phyloP scores from a whole-genome alignment of 2,329 filamentous ascomycete species.

The Botryotinia convoluta region DNA sequence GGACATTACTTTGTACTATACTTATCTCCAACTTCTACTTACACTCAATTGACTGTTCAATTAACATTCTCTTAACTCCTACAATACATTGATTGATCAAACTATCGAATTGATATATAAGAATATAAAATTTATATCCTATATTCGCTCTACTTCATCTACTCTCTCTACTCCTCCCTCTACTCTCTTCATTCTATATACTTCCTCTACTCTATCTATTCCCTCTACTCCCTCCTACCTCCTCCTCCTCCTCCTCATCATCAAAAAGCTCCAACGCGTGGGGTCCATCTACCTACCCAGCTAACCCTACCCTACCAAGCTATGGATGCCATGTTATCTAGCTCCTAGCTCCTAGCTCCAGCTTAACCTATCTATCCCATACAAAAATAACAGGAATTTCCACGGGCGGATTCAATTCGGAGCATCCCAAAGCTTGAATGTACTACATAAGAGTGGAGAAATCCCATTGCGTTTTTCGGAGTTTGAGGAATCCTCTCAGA shows the following conservation, averaged over 20 bases:
- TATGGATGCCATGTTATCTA: slow-evolving; percentile 5
- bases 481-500: neutral
- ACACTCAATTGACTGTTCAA: no score
- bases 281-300: neutral
- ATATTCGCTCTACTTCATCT: no score
- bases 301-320: neutral
- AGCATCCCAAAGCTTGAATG: neutral
- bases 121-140: no score
- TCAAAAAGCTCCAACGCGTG: neutral
- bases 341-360: neutral
- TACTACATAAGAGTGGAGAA: neutral
- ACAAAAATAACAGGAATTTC: neutral
- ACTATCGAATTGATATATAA: no score
- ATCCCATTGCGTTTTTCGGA: neutral
- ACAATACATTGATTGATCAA: no score
- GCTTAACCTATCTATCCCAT: neutral
- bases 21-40: no score
- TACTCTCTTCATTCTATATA: no score
- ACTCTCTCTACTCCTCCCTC: no score
- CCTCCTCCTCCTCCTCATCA: neutral
- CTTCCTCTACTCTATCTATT: no score
- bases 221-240: neutral
- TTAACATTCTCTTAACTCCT: no score
- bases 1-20: neutral
- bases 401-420: slow-evolving; percentile 7